Percentiles rank a stretch among this genome's conserved stretches.
Conservation (phyloP, 768 basidiomycete genomes). For the Mrakia blollopis region DNA sequence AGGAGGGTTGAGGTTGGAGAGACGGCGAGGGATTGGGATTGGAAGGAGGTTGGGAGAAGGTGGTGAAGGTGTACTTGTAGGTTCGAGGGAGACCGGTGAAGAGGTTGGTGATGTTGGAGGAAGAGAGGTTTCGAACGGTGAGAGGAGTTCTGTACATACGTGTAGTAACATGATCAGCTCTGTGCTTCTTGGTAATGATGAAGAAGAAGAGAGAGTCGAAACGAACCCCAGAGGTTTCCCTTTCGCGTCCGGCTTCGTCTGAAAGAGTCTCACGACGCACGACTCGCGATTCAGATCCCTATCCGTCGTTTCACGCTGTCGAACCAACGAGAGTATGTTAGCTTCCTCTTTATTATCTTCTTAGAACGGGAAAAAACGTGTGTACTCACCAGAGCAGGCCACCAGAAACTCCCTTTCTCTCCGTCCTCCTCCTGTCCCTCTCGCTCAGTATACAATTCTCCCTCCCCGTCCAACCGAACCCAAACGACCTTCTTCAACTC, state of each 20-base stretch:
- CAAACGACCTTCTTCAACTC: slow-evolving; percentile 12
- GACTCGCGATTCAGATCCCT: background rate
- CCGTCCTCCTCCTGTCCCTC: background rate
- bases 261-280: slow-evolving; percentile 4
- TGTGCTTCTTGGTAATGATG: too few species aligned
- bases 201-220: background rate
- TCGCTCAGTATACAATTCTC: background rate
- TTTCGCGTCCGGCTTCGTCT: background rate
- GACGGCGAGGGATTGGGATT: background rate
- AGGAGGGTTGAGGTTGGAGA: background rate
- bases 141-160: background rate
- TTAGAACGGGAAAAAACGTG: background rate
- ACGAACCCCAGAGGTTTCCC: background rate
- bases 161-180: background rate
- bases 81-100: slow-evolving; percentile 1
- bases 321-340: background rate
- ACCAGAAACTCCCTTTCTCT: background rate
- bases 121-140: background rate
- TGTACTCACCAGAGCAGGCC: background rate
- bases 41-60: background rate
- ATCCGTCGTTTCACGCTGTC: background rate
- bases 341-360: background rate
- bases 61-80: background rate
- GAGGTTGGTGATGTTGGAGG: background rate
- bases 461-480: slow-evolving; percentile 2